Evolutionary conservation across 2,329 filamentous ascomycete species (phyloP).

Genomic region (Fusarium multiceps): DNA sequence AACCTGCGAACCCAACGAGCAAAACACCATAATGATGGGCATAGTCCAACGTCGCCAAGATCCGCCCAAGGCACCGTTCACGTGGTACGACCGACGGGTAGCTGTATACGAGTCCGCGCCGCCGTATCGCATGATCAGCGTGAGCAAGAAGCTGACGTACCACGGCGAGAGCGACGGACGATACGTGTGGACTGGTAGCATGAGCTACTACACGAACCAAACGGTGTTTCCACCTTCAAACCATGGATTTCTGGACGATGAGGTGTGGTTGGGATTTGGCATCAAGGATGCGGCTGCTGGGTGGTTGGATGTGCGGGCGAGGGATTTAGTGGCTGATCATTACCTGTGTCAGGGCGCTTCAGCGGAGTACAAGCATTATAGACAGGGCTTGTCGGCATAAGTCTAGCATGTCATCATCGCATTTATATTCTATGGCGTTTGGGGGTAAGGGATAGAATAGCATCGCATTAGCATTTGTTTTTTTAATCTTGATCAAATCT

Average conservation of each 20-base stretch:
- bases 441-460: not conserved
- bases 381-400: conserved; percentile 28
- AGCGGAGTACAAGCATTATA: conserved; percentile 24
- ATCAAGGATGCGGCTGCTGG: conserved; percentile 37
- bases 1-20: conserved; percentile 21
- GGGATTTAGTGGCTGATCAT: conserved; percentile 35
- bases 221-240: conserved; percentile 21
- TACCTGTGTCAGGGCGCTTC: conserved; percentile 36
- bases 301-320: conserved; percentile 39
- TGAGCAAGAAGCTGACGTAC: conserved; percentile 40
- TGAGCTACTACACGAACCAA: conserved; percentile 34
- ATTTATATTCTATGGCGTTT: conserved; percentile 16
- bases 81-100: conserved; percentile 39
- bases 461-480: not conserved
- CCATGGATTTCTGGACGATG: conserved; percentile 38
- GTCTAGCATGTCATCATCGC: not conserved
- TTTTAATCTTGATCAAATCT: not conserved
- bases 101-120: conserved; percentile 31
- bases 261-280: conserved; percentile 41
- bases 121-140: conserved; percentile 40
- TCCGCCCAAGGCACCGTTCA: conserved; percentile 2
- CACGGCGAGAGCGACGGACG: conserved; percentile 34
- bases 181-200: conserved; percentile 38
- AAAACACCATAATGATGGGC: conserved; percentile 38
- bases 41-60: conserved; percentile 39